These are phyloP conservation scores for Laguncularia racemosa DNA, from an alignment of 345 rosid species.

Conservation along the genomic window DNA sequence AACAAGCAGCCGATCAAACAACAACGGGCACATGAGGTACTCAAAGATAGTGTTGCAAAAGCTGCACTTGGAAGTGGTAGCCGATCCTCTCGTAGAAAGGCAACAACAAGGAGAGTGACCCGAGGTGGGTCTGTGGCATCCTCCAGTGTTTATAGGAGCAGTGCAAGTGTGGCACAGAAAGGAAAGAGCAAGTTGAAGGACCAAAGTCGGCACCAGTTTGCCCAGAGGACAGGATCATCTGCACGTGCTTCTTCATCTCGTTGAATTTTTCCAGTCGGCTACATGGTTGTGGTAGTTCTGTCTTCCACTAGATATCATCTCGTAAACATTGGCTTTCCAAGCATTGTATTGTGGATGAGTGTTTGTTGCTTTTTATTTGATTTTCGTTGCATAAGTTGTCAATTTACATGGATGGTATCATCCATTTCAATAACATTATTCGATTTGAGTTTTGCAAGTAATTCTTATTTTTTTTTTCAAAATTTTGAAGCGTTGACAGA, in stretches of 20 bases:
- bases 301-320: too few relatives aligned
- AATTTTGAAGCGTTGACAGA: too few relatives aligned
- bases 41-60: constrained; percentile 66
- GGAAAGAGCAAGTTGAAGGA: constrained; percentile 26
- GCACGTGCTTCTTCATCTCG: constrained; percentile 19
- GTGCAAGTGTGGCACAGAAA: constrained; percentile 1
- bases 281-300: too few relatives aligned
- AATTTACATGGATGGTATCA: too few relatives aligned
- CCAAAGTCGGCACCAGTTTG: constrained; percentile 19
- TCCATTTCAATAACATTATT: too few relatives aligned
- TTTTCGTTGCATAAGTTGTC: too few relatives aligned
- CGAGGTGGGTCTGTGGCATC: constrained; percentile 18
- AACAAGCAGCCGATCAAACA: constrained; percentile 83
- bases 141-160: constrained; percentile 23
- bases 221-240: constrained; percentile 18
- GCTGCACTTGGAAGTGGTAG: constrained; percentile 57
- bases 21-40: constrained; percentile 60
- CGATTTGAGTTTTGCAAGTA: too few relatives aligned
- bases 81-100: constrained; percentile 30
- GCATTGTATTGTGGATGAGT: too few relatives aligned
- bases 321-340: too few relatives aligned
- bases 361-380: too few relatives aligned
- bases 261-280: neutral
- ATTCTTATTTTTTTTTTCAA: too few relatives aligned
- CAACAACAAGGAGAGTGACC: constrained; percentile 24